These are phyloP conservation scores for Yamadazyma oceani DNA, from an alignment of 1,139 yeast species.

Conservation along the genomic window DNA sequence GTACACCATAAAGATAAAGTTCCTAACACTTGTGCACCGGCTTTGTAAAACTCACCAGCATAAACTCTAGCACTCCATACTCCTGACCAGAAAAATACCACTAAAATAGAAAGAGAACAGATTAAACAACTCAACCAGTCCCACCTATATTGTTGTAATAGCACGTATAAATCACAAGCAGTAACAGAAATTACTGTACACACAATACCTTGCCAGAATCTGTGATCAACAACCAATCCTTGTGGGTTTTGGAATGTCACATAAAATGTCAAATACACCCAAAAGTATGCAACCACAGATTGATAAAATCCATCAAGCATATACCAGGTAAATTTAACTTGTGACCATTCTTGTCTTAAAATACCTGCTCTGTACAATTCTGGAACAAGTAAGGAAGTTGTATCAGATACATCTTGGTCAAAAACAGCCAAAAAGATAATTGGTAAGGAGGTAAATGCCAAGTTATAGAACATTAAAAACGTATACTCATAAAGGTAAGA, in stretches of 20 bases:
- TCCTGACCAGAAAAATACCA: constrained; percentile 64
- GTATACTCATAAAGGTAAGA: constrained; percentile 63
- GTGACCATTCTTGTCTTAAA: constrained; percentile 53
- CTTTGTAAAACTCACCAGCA: constrained; percentile 50
- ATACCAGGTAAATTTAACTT: constrained; percentile 51
- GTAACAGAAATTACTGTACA: constrained; percentile 50
- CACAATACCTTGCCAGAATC: constrained; percentile 58
- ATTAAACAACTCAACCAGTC: constrained; percentile 56
- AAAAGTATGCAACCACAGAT: constrained; percentile 54
- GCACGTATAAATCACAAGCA: constrained; percentile 53
- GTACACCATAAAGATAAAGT: constrained; percentile 54
- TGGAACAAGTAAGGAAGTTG: constrained; percentile 58
- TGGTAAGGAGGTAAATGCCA: constrained; percentile 65
- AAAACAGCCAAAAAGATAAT: constrained; percentile 58
- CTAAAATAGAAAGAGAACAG: constrained; percentile 47
- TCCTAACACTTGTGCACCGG: constrained; percentile 57
- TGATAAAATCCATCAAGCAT: constrained; percentile 63
- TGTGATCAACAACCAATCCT: constrained; percentile 54
- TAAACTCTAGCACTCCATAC: constrained; percentile 51
- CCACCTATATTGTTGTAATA: constrained; percentile 60
- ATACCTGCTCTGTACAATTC: constrained; percentile 58
- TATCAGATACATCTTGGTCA: constrained; percentile 63
- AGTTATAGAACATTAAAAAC: constrained; percentile 61
- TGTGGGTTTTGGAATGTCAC: constrained; percentile 46
- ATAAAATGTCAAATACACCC: constrained; percentile 52